These are phyloP conservation scores for Ganoderma meredithae DNA, from an alignment of 1,284 basidiomycete species.

Conservation along the genomic window DNA sequence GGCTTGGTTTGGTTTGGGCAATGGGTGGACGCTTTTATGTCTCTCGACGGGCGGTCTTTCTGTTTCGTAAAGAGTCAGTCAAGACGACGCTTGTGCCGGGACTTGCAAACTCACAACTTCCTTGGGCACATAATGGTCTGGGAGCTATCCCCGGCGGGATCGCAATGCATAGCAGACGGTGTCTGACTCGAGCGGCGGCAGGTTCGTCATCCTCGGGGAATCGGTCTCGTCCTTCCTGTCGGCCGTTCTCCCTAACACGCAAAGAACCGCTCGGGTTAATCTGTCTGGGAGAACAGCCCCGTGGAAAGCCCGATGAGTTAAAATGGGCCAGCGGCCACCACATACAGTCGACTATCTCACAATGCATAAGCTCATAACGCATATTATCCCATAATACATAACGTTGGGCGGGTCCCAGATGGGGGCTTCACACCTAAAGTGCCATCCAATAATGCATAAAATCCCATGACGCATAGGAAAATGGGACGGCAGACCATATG, in stretches of 20 bases:
- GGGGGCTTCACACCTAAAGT: too few relatives aligned
- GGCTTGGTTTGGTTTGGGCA: background rate
- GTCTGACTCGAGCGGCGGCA: background rate
- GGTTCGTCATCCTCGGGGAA: background rate
- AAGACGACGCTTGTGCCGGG: background rate
- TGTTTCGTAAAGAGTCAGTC: background rate
- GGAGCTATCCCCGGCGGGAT: background rate
- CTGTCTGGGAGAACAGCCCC: background rate
- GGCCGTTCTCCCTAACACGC: background rate
- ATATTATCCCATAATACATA: too few relatives aligned
- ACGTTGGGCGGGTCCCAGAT: too few relatives aligned
- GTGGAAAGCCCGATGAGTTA: background rate
- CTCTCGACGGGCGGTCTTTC: background rate
- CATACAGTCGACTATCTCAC: too few relatives aligned
- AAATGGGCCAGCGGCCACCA: background rate
- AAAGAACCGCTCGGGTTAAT: background rate
- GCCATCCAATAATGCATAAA: too few relatives aligned
- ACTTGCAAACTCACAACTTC: background rate
- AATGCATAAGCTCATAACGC: too few relatives aligned
- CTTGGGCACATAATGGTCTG: background rate
- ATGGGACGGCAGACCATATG: too few relatives aligned
- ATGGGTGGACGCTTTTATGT: background rate
- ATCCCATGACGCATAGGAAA: too few relatives aligned
- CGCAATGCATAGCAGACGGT: background rate
- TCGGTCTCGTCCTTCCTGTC: background rate